phyloP scores from a whole-genome alignment of 768 basidiomycete genomes.

The Cyclocybe cylindracea region DNA sequence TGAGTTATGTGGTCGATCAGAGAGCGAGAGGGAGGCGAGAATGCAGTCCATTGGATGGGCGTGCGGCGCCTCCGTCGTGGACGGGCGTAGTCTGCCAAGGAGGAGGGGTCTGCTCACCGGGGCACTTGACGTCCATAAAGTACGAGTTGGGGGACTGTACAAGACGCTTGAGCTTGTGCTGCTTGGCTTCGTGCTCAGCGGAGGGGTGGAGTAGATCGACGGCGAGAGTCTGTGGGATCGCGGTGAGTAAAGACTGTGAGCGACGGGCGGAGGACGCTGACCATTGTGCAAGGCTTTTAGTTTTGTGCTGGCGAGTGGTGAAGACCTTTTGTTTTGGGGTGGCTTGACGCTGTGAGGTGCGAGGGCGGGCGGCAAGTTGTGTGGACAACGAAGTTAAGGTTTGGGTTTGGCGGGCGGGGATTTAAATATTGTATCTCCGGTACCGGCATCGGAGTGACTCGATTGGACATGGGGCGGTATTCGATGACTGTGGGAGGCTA shows the following conservation, averaged over 20 bases:
- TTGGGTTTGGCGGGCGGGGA: constrained; percentile 30
- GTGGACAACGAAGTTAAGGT: constrained; percentile 43
- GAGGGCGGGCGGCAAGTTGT: constrained; percentile 35
- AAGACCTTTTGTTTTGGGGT: constrained; percentile 30
- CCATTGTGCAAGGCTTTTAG: constrained; percentile 5
- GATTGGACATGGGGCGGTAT: no score
- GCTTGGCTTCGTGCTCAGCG: constrained; percentile 78
- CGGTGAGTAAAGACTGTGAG: background rate
- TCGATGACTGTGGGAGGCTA: no score
- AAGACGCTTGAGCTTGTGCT: constrained; percentile 99
- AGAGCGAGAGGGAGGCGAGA: constrained; percentile 1
- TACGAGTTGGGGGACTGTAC: constrained; percentile 98
- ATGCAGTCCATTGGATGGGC: no score
- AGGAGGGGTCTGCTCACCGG: constrained; percentile 56
- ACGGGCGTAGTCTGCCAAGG: no score
- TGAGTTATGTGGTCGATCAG: constrained; percentile 9
- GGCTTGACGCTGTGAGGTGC: constrained; percentile 28
- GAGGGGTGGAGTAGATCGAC: constrained; percentile 98
- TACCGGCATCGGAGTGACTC: constrained; percentile 23
- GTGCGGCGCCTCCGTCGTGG: no score
- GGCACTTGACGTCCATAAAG: constrained; percentile 99
- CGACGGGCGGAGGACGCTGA: constrained; percentile 32
- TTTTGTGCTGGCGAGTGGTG: constrained; percentile 21
- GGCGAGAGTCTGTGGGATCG: constrained; percentile 76
- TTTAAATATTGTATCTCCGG: constrained; percentile 27